Conservation (phyloP, 805 yeast species). For the Ascoidea rubescens region DNA sequence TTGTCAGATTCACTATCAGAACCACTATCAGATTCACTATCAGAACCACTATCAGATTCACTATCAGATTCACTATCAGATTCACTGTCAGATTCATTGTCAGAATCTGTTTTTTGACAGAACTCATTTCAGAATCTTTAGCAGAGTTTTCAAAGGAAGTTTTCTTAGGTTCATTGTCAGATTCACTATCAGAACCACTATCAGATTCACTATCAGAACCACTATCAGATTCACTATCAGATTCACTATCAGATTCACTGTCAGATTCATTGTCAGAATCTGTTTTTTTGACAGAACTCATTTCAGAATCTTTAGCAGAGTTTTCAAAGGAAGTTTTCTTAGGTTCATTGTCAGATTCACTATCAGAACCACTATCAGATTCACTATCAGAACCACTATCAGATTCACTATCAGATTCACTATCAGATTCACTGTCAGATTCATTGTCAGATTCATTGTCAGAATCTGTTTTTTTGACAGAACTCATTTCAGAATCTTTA, state of each 20-base stretch:
- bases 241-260: not conserved
- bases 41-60: not conserved
- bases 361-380: constrained; percentile 9
- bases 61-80: not conserved
- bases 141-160: not conserved
- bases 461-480: not conserved
- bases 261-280: not conserved
- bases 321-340: not conserved
- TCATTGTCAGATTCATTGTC: not conserved
- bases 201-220: not conserved
- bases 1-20: not conserved
- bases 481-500: not conserved
- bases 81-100: not conserved
- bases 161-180: constrained; percentile 1
- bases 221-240: not conserved
- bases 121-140: not conserved
- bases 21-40: not conserved
- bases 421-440: not conserved
- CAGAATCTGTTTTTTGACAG: not conserved
- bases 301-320: not conserved
- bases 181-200: not conserved
- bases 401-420: constrained; percentile 8
- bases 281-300: not conserved
- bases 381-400: constrained; percentile 9
- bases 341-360: not conserved